A percentile compares a stretch with the other conserved stretches of the same genome.
Evolutionary conservation across 2,329 filamentous ascomycete species (phyloP).

Genomic region (Atkinsonella hypoxylon): DNA sequence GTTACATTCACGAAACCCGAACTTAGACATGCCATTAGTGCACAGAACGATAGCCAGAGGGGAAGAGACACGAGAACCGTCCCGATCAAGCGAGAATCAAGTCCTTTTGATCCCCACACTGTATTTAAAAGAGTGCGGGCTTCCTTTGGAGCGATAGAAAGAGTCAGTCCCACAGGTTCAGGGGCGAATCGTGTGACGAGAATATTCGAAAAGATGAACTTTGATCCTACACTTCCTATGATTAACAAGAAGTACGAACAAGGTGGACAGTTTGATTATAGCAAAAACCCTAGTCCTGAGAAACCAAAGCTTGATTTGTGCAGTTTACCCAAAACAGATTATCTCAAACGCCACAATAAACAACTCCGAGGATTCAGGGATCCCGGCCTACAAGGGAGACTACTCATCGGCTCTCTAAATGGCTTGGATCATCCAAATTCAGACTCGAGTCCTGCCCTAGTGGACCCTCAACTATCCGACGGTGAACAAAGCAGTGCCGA

Average conservation of each 20-base stretch:
- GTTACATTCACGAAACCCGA: slow-evolving; percentile 46
- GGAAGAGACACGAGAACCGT: slow-evolving; percentile 19
- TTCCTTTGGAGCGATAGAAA: slow-evolving; percentile 22
- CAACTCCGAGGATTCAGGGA: slow-evolving; percentile 24
- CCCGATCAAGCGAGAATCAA: slow-evolving; percentile 37
- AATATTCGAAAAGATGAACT: slow-evolving; percentile 42
- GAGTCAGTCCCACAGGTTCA: slow-evolving; percentile 12
- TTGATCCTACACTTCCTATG: slow-evolving; percentile 38
- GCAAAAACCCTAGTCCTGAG: slow-evolving; percentile 19
- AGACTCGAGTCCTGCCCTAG: slow-evolving; percentile 24
- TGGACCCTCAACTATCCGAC: slow-evolving; percentile 27
- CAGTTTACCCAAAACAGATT: slow-evolving; percentile 33
- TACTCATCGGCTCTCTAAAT: slow-evolving; percentile 16
- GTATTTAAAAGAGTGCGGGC: slow-evolving; percentile 47
- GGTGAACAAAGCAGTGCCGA: slow-evolving; percentile 37
- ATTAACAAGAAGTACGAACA: slow-evolving; percentile 48
- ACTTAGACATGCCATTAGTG: slow-evolving; percentile 45
- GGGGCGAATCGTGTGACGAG: slow-evolving; percentile 26
- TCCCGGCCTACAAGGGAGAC: slow-evolving; percentile 10
- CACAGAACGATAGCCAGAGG: slow-evolving; percentile 28
- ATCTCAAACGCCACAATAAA: slow-evolving; percentile 35
- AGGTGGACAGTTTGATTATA: slow-evolving; percentile 40
- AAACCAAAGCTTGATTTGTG: slow-evolving; percentile 19
- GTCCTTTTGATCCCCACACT: slow-evolving; percentile 45
- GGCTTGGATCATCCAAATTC: slow-evolving; percentile 14